Conservation (phyloP, 345 rosid species). For the Eucalyptus sp. region DNA sequence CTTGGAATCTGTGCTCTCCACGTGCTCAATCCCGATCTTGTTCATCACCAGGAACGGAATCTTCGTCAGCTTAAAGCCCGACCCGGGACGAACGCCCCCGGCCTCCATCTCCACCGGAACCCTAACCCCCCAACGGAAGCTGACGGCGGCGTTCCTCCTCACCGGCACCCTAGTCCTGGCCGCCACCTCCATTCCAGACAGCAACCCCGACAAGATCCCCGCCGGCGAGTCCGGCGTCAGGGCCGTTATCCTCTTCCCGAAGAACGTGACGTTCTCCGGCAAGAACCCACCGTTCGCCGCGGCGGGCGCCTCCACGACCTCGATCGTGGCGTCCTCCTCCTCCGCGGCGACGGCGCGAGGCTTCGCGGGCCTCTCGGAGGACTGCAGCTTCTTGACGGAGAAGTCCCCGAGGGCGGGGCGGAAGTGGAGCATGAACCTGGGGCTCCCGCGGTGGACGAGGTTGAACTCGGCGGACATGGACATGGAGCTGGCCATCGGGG, state of each 20-base stretch:
- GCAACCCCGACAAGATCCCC: constrained; percentile 21
- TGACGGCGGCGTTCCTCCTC: constrained; percentile 48
- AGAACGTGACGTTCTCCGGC: constrained; percentile 7
- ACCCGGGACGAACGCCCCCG: constrained; percentile 16
- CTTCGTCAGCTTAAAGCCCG: constrained; percentile 39
- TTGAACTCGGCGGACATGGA: constrained; percentile 89
- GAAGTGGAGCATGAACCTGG: constrained; percentile 88
- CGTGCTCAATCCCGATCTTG: constrained; percentile 84
- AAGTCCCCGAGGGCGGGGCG: constrained; percentile 87
- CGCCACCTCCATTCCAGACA: constrained; percentile 59
- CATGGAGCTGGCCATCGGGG: constrained; percentile 65
- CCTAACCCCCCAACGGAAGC: constrained; percentile 90
- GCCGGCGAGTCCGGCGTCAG: constrained; percentile 6
- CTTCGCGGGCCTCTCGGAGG: constrained; percentile 23
- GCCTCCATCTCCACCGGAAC: constrained; percentile 51
- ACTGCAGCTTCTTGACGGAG: constrained; percentile 70
- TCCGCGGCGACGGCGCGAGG: background rate
- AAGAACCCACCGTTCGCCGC: constrained; percentile 6
- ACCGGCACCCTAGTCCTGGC: constrained; percentile 72
- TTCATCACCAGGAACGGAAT: constrained; percentile 77
- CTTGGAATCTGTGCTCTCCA: constrained; percentile 10
- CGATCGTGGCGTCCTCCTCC: constrained; percentile 51
- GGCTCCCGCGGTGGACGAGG: constrained; percentile 51
- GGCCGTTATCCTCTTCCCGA: constrained; percentile 20
- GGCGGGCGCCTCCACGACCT: constrained; percentile 42